Evolutionary conservation across 1,139 yeast genomes (phyloP), one percentile per base, ranked within the genome.

Genomic region (Pneumocystis jirovecii): DNA sequence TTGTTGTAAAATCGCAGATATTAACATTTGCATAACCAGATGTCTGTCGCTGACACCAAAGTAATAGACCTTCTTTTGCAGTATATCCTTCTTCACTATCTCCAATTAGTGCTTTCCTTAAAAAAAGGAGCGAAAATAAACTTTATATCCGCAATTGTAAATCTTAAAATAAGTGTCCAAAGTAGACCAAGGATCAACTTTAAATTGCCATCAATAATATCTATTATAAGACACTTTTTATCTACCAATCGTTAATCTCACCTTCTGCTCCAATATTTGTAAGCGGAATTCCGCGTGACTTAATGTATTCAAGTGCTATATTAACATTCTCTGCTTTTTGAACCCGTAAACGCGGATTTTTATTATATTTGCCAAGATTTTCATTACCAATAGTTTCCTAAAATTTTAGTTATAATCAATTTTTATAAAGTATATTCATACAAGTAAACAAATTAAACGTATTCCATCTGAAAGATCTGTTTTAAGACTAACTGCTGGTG

Each of bases 281-380:
- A 45, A 83, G 76, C 68, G 82, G 83, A 61, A 86, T 76, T 31
- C 83, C 80, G 42, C 82, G 78, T 61, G 81, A 78, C 66, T 81
- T 79, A 66, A 85, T 77, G 71, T 81, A 85, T 66, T 82, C 82
- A 65, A 86, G 76, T 17, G 83, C 81, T 65, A 80, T 82, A 69
- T 81, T 80, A 64, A 85, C 76, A 72, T 86, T 86, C 70, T 85
- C 90, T 61, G 84, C 76, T 71, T 81, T 83, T 71, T 86, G 90
- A 57, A 86, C 76, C 65, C 81, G 78, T 67, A 83, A 78, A 57
- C 75, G 78, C 3, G 89, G 89, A 31, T 76, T 76, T 21, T 72
- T 66, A 71, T 74, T 73, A 69, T 75, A 76, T 60, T 74, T 72
- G 15, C 80, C 80, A 35, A 78, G 71, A 15, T 75, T 69, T 67